Percentiles rank a stretch among this genome's conserved stretches.
phyloP scores from a whole-genome alignment of 2,329 filamentous ascomycete species.

The Exophiala viscosa region DNA sequence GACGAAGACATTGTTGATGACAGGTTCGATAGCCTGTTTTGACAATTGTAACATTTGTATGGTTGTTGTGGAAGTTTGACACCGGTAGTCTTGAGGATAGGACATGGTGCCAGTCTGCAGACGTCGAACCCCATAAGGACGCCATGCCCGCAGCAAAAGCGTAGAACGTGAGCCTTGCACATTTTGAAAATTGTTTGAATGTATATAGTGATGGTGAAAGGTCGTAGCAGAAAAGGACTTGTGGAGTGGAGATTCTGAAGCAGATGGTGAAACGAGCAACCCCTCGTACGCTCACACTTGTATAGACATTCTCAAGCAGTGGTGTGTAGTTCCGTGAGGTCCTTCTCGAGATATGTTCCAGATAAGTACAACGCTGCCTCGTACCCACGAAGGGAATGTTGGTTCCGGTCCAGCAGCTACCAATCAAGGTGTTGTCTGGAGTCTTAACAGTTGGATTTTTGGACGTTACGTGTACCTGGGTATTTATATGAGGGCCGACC shows the following conservation, averaged over 20 bases:
- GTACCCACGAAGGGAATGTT: background rate
- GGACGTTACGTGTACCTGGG: too few species aligned
- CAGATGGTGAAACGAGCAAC: constrained; percentile 1
- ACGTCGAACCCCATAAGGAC: constrained; percentile 27
- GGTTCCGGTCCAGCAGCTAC: background rate
- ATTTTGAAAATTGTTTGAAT: constrained; percentile 12
- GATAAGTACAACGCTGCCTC: background rate
- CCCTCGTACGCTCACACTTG: constrained; percentile 3
- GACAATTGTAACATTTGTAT: constrained; percentile 29
- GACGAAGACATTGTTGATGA: constrained; percentile 15
- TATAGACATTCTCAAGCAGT: constrained; percentile 11
- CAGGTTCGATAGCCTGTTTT: constrained; percentile 16
- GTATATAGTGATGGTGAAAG: background rate
- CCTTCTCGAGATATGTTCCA: too few species aligned
- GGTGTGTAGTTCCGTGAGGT: background rate
- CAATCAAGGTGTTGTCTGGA: background rate
- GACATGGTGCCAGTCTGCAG: constrained; percentile 25
- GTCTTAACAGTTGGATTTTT: too few species aligned
- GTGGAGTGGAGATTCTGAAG: constrained; percentile 10
- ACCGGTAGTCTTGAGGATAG: constrained; percentile 25
- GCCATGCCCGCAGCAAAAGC: constrained; percentile 28
- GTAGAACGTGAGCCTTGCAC: constrained; percentile 29
- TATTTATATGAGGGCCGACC: too few species aligned
- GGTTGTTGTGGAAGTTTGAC: constrained; percentile 28
- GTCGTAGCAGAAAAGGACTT: background rate